These are phyloP conservation scores for Forsythia suspensa DNA, from an alignment of 257 asterid species.

Conservation along the genomic window DNA sequence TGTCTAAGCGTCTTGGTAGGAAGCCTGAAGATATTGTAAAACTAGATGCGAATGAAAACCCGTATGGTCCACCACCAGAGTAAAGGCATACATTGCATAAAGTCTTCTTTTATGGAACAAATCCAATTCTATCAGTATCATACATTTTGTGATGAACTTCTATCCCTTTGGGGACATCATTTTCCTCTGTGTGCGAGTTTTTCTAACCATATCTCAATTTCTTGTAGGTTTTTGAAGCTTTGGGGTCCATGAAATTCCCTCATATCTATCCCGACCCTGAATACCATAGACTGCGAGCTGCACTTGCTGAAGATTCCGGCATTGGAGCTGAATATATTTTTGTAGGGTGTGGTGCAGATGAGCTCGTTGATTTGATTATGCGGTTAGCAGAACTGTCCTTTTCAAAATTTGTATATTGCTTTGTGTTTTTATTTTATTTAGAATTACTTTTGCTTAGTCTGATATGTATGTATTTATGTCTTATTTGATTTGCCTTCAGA, in stretches of 20 bases:
- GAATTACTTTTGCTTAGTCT: background rate
- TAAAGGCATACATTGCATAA: constrained; percentile 34
- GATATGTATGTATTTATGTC: constrained; percentile 14
- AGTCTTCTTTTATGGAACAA: background rate
- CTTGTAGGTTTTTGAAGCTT: constrained; percentile 82
- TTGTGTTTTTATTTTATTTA: background rate
- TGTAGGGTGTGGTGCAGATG: constrained; percentile 98
- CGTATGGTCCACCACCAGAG: constrained; percentile 99
- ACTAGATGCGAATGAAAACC: constrained; percentile 94
- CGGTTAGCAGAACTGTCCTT: constrained; percentile 47
- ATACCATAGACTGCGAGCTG: constrained; percentile 88
- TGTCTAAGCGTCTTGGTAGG: constrained; percentile 89
- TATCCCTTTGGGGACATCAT: background rate
- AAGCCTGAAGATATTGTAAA: constrained; percentile 94
- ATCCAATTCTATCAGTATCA: too few relatives aligned
- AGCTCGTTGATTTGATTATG: constrained; percentile 94
- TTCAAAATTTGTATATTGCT: background rate
- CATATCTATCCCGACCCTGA: constrained; percentile 98
- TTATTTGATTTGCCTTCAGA: constrained; percentile 41
- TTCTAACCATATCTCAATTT: constrained; percentile 18
- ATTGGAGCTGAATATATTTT: constrained; percentile 88
- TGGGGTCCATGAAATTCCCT: constrained; percentile 85
- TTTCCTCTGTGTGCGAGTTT: constrained; percentile 14
- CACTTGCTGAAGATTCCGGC: constrained; percentile 94
- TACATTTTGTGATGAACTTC: too few relatives aligned